Conservation (phyloP, 495 filamentous ascomycete species). For the Podospora comata region DNA sequence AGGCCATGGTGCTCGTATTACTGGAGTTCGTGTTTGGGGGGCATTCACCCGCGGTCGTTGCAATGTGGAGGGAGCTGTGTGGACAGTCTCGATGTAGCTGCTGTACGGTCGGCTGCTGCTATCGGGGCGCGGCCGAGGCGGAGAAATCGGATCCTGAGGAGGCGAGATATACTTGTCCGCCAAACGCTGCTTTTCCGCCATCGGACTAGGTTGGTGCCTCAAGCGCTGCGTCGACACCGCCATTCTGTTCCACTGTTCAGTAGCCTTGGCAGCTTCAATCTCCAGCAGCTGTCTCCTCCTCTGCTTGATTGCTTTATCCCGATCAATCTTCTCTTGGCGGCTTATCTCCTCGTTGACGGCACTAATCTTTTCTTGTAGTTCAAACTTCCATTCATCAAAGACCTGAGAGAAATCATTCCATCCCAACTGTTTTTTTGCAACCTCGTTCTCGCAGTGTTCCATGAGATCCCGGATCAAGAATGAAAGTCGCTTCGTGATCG, state of each 20-base stretch:
- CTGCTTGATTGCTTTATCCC: slow-evolving; percentile 10
- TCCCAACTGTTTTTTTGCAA: neutral
- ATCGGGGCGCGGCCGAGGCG: neutral
- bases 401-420: slow-evolving; percentile 1
- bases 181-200: neutral
- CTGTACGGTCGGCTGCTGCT: neutral
- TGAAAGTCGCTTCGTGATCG: slow-evolving; percentile 12
- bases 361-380: slow-evolving; percentile 3
- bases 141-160: neutral
- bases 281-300: neutral
- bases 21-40: neutral
- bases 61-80: neutral
- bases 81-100: neutral
- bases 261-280: neutral
- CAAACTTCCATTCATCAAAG: slow-evolving; percentile 10
- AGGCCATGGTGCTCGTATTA: neutral
- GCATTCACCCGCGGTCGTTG: neutral
- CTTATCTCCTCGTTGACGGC: slow-evolving; percentile 14
- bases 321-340: neutral
- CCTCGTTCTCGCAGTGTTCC: neutral
- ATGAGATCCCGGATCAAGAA: slow-evolving; percentile 1
- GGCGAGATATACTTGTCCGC: neutral
- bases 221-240: neutral
- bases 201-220: neutral
- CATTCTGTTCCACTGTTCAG: neutral